These are phyloP conservation scores for Phyllosticta citriasiana DNA, from an alignment of 2,329 filamentous ascomycete species.

Conservation along the genomic window DNA sequence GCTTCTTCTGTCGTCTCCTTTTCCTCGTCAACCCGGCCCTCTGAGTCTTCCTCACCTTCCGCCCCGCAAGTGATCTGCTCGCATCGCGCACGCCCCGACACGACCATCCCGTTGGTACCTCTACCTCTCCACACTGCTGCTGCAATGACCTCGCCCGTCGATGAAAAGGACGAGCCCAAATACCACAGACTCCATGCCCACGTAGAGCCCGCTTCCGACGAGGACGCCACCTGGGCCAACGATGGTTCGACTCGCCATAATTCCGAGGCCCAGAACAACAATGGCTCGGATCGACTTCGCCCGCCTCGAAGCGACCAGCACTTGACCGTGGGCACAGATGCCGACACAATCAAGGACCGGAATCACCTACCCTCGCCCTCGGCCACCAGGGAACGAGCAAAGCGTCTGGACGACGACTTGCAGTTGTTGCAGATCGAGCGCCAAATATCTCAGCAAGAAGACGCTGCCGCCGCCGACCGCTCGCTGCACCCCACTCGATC, in stretches of 20 bases:
- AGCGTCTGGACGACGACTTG: slow-evolving; percentile 56
- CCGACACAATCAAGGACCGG: slow-evolving; percentile 33
- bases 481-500: slow-evolving; percentile 45
- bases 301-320: slow-evolving; percentile 1
- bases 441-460: slow-evolving; percentile 39
- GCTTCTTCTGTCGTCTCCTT: background rate
- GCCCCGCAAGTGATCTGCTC: background rate
- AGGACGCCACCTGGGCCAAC: slow-evolving; percentile 27
- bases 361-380: slow-evolving; percentile 39
- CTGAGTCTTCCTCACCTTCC: background rate
- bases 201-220: slow-evolving; percentile 25
- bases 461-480: slow-evolving; percentile 26
- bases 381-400: slow-evolving; percentile 48
- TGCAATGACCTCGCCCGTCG: slow-evolving; percentile 27
- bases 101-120: background rate
- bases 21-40: background rate
- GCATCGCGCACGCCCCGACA: background rate
- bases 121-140: background rate
- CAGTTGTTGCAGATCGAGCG: slow-evolving; percentile 55
- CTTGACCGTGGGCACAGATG: slow-evolving; percentile 23
- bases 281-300: background rate
- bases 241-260: slow-evolving; percentile 24
- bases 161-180: slow-evolving; percentile 27
- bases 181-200: slow-evolving; percentile 20
- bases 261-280: slow-evolving; percentile 11